These are phyloP conservation scores for Elsinoe arachidis DNA, from an alignment of 2,329 filamentous ascomycete genomes.

Conservation along the genomic window DNA sequence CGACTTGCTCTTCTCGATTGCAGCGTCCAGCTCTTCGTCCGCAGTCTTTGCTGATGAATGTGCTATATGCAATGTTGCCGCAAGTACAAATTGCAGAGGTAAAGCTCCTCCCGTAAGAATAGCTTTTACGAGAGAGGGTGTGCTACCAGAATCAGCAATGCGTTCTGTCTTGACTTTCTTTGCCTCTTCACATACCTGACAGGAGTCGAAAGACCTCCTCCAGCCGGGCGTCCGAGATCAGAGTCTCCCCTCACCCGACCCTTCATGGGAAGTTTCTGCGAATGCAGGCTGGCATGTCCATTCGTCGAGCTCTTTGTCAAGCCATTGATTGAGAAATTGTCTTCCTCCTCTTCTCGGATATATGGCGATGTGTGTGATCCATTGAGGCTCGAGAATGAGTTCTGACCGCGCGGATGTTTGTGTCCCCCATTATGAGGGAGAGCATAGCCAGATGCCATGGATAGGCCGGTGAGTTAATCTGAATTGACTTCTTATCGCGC, in stretches of 20 bases:
- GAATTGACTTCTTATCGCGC: conserved; percentile 9
- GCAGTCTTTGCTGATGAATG: conserved; percentile 31
- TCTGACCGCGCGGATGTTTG: conserved; percentile 28
- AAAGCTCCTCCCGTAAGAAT: conserved; percentile 43
- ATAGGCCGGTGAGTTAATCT: neutral
- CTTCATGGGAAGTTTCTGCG: conserved; percentile 24
- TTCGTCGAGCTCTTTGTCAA: neutral
- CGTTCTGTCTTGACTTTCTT: neutral
- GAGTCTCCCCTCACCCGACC: conserved; percentile 37
- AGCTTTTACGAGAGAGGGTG: conserved; percentile 31
- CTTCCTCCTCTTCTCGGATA: neutral
- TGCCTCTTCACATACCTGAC: neutral
- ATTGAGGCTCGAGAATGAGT: conserved; percentile 7
- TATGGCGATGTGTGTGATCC: conserved; percentile 6
- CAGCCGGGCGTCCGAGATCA: conserved; percentile 33
- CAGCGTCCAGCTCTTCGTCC: conserved; percentile 17
- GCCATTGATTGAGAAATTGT: neutral
- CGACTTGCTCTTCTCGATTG: neutral
- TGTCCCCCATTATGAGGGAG: conserved; percentile 27
- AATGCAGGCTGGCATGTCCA: conserved; percentile 1
- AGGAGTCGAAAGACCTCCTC: neutral
- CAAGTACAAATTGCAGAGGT: conserved; percentile 41
- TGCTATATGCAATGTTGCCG: conserved; percentile 30
- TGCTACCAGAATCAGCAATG: neutral
- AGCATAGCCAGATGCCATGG: conserved; percentile 41